Percentiles rank a stretch among this genome's conserved stretches.
Conservation (phyloP, 2,329 filamentous ascomycete species). For the Fusarium virguliforme region DNA sequence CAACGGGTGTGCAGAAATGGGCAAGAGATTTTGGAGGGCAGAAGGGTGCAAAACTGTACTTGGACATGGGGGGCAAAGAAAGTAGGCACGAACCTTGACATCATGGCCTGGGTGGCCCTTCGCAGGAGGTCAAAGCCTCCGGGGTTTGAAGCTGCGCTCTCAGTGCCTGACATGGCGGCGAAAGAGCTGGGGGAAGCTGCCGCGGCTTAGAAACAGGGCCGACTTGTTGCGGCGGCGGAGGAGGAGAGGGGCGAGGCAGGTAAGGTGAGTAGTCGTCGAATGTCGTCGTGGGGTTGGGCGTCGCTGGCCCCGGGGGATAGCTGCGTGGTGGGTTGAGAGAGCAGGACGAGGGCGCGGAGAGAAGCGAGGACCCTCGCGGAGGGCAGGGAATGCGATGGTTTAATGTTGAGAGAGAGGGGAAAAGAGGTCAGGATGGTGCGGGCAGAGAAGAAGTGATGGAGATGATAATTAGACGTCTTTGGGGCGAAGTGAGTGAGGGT, state of each 20-base stretch:
- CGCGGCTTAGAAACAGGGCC: constrained; percentile 45
- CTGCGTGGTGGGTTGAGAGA: constrained; percentile 20
- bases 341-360: constrained; percentile 33
- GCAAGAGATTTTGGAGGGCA: constrained; percentile 20
- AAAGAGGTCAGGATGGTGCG: constrained; percentile 39
- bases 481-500: constrained; percentile 51
- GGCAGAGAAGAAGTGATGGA: constrained; percentile 46
- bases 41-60: constrained; percentile 24
- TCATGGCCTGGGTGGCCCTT: constrained; percentile 75
- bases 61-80: constrained; percentile 45
- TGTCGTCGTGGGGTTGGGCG: constrained; percentile 37
- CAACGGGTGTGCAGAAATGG: constrained; percentile 17
- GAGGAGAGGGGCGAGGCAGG: constrained; percentile 43
- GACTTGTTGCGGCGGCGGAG: constrained; percentile 42
- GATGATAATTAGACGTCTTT: constrained; percentile 52
- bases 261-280: constrained; percentile 40
- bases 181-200: constrained; percentile 48
- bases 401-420: constrained; percentile 45
- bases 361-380: constrained; percentile 23
- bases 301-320: constrained; percentile 36
- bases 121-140: constrained; percentile 71
- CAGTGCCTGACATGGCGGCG: constrained; percentile 66
- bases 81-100: constrained; percentile 71
- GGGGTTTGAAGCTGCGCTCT: constrained; percentile 59
- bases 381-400: constrained; percentile 33